Conservation (phyloP, 257 asterid species). For the Fraxinus americana region DNA sequence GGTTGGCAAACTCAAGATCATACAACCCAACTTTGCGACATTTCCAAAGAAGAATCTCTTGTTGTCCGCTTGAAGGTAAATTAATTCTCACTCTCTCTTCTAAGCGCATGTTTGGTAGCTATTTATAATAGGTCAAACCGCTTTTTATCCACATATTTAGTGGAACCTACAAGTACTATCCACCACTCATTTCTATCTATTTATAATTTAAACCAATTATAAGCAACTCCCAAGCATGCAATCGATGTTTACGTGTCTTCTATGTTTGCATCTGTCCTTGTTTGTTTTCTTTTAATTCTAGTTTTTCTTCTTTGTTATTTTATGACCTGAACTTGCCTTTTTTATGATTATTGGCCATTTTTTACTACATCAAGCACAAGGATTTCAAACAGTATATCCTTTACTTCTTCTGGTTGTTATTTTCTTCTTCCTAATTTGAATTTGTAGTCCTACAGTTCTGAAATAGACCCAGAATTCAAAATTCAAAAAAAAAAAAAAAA, state of each 20-base stretch:
- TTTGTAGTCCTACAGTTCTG: not conserved
- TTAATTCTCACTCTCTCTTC: not conserved
- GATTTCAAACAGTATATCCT: not conserved
- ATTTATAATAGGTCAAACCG: too few relatives aligned
- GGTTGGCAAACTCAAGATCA: constrained; percentile 38
- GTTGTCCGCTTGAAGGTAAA: constrained; percentile 85
- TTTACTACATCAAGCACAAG: not conserved
- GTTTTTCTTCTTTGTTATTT: not conserved
- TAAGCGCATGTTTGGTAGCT: too few relatives aligned
- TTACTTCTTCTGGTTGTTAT: not conserved
- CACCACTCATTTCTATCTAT: too few relatives aligned
- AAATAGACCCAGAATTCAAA: not conserved
- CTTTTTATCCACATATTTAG: too few relatives aligned
- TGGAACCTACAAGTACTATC: too few relatives aligned
- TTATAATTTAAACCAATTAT: too few relatives aligned
- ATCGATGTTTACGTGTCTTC: not conserved
- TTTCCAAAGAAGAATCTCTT: constrained; percentile 77
- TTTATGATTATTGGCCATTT: not conserved
- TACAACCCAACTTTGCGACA: constrained; percentile 38
- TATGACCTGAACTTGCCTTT: not conserved
- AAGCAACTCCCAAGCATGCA: too few relatives aligned
- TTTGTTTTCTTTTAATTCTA: not conserved
- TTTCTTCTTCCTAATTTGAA: not conserved
- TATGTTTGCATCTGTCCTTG: not conserved
- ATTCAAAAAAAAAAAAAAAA: too few relatives aligned